phyloP scores from a whole-genome alignment of 2,329 filamentous ascomycete species.

The Aspergillus sp. region DNA sequence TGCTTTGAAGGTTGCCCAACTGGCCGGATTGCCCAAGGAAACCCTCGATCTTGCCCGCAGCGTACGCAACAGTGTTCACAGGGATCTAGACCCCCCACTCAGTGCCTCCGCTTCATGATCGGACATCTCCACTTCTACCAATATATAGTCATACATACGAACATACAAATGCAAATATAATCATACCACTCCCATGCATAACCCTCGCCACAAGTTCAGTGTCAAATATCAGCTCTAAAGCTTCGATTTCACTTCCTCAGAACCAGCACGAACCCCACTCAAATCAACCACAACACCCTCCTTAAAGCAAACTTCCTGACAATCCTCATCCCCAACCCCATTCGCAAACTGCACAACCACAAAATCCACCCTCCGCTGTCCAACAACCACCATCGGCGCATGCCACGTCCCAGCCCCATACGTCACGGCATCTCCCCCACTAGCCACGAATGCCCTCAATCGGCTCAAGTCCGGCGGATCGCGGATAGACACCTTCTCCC shows the following conservation, averaged over 20 bases:
- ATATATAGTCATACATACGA: background rate
- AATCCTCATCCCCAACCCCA: slow-evolving; percentile 79
- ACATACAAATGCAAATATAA: background rate
- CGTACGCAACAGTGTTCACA: slow-evolving; percentile 49
- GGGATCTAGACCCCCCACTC: background rate
- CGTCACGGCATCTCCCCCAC: slow-evolving; percentile 78
- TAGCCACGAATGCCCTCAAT: slow-evolving; percentile 76
- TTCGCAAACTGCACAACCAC: slow-evolving; percentile 88
- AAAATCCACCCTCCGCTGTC: slow-evolving; percentile 71
- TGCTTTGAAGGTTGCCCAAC: slow-evolving; percentile 86
- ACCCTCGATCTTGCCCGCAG: slow-evolving; percentile 67
- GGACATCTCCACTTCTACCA: background rate
- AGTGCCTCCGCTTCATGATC: background rate
- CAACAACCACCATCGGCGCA: slow-evolving; percentile 90
- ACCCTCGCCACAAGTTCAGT: background rate
- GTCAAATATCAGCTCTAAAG: background rate
- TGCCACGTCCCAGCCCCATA: slow-evolving; percentile 94
- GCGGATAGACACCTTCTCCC: slow-evolving; percentile 35
- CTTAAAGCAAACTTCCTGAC: slow-evolving; percentile 68
- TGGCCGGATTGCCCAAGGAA: slow-evolving; percentile 76
- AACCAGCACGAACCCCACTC: slow-evolving; percentile 1
- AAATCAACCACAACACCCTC: slow-evolving; percentile 39
- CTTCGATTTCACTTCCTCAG: background rate
- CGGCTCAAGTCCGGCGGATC: slow-evolving; percentile 68
- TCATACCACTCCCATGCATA: background rate